Evolutionary conservation across 1,139 yeast species (phyloP), one percentile per base, ranked within the genome.

Genomic region (Geotrichum cucujoidarum): DNA sequence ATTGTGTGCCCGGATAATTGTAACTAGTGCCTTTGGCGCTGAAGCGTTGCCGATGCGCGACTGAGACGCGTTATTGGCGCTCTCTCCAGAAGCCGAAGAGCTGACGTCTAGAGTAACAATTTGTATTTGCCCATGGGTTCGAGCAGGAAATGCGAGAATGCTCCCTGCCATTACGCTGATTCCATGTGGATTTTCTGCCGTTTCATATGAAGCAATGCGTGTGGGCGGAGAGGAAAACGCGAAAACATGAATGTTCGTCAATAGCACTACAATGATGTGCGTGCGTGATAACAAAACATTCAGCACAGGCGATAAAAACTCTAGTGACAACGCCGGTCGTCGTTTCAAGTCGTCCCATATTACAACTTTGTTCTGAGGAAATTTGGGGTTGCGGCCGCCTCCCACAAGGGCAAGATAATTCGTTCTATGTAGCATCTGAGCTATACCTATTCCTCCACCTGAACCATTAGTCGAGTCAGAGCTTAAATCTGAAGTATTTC

Each of bases 261-360:
- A 73, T 48, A 88, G 71, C 0, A 86, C 83, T 7, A 84, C 88
- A 10, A 89, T 76, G 10, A 90, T 83, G 50, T 89, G 70, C 22
- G 83, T 78, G 49, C 96, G 73, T 7, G 95, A 83, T 40, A 90
- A 67, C 43, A 84, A 72, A 4, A 87, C 89, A 57, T 84, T 81
- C 47, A 83, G 66, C 1, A 90, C 82, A 0, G 92, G 86, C 40
- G 81, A 77, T 69, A 76, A 74, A 60, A 89, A 88, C 62, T 85
- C 94, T 50, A 90, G 68, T 29, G 78, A 75, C 24, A 87, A 71
- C n/a, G 90, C 84, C 39, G 81, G 81, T 57, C 81, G 81, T 47
- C 84, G 76, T 64, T 87, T 85, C 53, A 87, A 66, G 63, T 90
- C 97, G 66, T 90, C 97, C 96, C 97, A 90, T 14, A 90, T 82